phyloP scores from a whole-genome alignment of 106 monocot species.

The Xerophyta viscosa region DNA sequence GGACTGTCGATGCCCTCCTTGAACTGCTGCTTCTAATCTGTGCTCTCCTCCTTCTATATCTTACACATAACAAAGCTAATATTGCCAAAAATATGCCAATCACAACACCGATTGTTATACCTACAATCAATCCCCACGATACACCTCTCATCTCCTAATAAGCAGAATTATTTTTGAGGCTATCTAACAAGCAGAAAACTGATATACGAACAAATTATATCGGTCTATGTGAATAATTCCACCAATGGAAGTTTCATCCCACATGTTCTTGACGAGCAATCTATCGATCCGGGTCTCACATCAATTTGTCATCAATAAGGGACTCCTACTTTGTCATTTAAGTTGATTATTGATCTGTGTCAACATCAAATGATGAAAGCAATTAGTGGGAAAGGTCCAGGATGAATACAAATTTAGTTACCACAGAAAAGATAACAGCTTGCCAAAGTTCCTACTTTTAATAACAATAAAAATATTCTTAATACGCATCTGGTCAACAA shows the following conservation, averaged over 20 bases:
- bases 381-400: neutral
- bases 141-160: slow-evolving; percentile 43
- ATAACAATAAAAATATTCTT: too few relatives aligned
- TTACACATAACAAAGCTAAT: slow-evolving; percentile 44
- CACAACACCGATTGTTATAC: slow-evolving; percentile 64
- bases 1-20: slow-evolving; percentile 53
- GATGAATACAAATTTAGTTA: neutral
- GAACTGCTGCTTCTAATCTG: slow-evolving; percentile 49
- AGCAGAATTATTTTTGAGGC: too few relatives aligned
- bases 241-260: neutral
- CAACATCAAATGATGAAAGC: neutral
- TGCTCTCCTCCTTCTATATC: slow-evolving; percentile 27
- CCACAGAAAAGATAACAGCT: neutral
- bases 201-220: too few relatives aligned
- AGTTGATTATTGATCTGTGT: neutral
- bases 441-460: neutral
- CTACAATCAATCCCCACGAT: slow-evolving; percentile 61
- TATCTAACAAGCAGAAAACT: too few relatives aligned
- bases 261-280: neutral
- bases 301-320: neutral
- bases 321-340: neutral
- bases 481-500: too few relatives aligned
- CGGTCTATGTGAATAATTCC: too few relatives aligned
- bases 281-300: too few relatives aligned
- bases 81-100: slow-evolving; percentile 62